Evolutionary conservation across 2,329 filamentous ascomycete species (phyloP).

Genomic region (Coniella lustricola): DNA sequence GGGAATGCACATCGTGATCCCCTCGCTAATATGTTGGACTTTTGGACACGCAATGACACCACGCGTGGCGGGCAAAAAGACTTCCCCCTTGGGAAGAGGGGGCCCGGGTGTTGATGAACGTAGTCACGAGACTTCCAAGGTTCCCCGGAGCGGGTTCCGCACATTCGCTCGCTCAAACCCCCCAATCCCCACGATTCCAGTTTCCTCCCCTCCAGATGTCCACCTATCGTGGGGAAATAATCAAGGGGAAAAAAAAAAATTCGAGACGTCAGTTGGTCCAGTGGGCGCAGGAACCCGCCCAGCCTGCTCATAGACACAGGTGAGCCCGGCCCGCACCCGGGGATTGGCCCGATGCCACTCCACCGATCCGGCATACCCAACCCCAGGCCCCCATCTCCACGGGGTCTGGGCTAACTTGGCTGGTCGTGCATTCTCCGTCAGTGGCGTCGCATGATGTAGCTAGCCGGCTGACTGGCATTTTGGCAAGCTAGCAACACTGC

Average conservation of each 20-base stretch:
- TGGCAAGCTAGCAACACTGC: too few relatives aligned
- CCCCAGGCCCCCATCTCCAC: background rate
- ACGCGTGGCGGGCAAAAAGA: background rate
- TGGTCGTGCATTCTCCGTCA: background rate
- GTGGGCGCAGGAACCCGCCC: too few relatives aligned
- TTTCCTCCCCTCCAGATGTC: too few relatives aligned
- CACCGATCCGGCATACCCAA: background rate
- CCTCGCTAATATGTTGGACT: too few relatives aligned
- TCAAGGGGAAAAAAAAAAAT: background rate
- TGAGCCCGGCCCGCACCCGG: background rate
- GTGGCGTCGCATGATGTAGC: too few relatives aligned
- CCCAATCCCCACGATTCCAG: background rate
- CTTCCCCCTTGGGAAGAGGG: background rate
- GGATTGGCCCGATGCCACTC: background rate
- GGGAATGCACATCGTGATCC: too few relatives aligned
- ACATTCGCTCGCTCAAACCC: constrained; percentile 2
- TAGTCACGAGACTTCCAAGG: background rate
- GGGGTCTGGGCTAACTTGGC: background rate
- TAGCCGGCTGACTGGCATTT: too few relatives aligned
- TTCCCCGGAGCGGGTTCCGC: background rate
- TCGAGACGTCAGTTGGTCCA: background rate
- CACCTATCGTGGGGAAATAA: constrained; percentile 1
- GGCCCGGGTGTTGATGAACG: background rate
- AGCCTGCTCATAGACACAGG: background rate
- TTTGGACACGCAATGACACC: background rate